A percentile compares a stretch with the other conserved stretches of the same genome.
Conservation (phyloP, 108 stramenopile species). For the Craspedostauros australis region DNA sequence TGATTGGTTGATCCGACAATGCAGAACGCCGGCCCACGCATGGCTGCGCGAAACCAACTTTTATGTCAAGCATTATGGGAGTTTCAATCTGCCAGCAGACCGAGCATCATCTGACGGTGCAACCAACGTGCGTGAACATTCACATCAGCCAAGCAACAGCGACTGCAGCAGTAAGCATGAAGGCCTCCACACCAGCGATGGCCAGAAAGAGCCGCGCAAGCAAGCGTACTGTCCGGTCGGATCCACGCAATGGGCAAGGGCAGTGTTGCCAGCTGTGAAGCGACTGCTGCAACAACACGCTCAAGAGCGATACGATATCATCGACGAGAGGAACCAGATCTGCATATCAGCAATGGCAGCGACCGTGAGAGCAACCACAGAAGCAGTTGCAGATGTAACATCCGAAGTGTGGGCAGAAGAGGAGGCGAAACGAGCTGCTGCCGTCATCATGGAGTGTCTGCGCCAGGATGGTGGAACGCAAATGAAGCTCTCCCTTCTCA, state of each 20-base stretch:
- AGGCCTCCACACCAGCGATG: neutral
- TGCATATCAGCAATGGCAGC: neutral
- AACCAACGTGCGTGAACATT: neutral
- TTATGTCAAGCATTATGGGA: conserved; percentile 4
- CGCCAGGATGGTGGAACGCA: conserved; percentile 34
- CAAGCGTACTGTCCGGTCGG: neutral
- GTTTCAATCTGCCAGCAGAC: neutral
- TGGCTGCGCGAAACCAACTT: conserved; percentile 18
- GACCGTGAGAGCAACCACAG: neutral
- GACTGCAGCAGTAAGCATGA: neutral
- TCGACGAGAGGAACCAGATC: too few relatives aligned
- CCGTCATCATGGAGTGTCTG: neutral
- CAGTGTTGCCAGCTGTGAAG: neutral
- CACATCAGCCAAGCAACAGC: neutral
- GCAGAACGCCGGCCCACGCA: conserved; percentile 15
- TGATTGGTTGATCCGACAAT: conserved; percentile 28
- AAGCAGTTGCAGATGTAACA: neutral
- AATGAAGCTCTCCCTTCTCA: conserved; percentile 19
- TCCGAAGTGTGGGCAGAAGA: neutral
- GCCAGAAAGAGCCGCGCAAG: neutral
- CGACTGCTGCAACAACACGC: neutral
- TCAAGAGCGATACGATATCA: neutral
- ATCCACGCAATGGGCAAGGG: neutral
- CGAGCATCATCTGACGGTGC: neutral
- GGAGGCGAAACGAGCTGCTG: neutral